These are phyloP conservation scores for Phytophthora pluvialis DNA, from an alignment of 352 stramenopile species.

Conservation along the genomic window DNA sequence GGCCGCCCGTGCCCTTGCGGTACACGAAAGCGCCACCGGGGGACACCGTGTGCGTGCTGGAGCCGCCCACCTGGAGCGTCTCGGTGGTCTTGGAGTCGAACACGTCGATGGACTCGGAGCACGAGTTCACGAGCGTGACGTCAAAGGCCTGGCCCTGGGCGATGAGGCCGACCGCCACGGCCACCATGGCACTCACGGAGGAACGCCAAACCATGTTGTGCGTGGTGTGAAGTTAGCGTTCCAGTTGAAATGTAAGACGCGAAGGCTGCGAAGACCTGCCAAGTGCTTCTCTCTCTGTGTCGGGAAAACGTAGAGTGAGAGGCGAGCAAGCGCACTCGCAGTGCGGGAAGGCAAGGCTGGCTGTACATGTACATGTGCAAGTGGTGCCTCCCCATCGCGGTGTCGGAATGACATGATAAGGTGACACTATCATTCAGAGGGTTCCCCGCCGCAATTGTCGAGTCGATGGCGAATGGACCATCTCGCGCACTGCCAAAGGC, in stretches of 20 bases:
- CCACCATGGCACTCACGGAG: constrained; percentile 29
- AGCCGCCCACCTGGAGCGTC: constrained; percentile 38
- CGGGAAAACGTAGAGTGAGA: constrained; percentile 35
- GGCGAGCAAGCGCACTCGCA: background rate
- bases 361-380: constrained; percentile 12
- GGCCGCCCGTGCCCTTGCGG: constrained; percentile 50
- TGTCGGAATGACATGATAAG: constrained; percentile 21
- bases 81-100: constrained; percentile 53
- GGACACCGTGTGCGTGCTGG: constrained; percentile 42
- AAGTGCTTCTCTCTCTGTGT: constrained; percentile 38
- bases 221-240: background rate
- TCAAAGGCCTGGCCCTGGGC: constrained; percentile 41
- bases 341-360: constrained; percentile 10
- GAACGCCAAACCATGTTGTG: constrained; percentile 42
- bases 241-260: constrained; percentile 29
- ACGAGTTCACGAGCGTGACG: constrained; percentile 61
- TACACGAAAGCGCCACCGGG: constrained; percentile 50
- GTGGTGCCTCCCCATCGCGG: constrained; percentile 13
- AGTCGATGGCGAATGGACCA: constrained; percentile 20
- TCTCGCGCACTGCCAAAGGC: constrained; percentile 10
- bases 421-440: background rate
- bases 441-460: constrained; percentile 10
- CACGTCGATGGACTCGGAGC: constrained; percentile 47
- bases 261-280: constrained; percentile 22
- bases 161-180: constrained; percentile 31